Evolutionary conservation across 1,284 basidiomycete genomes (phyloP).

Genomic region (Sanghuangporus weigelae): DNA sequence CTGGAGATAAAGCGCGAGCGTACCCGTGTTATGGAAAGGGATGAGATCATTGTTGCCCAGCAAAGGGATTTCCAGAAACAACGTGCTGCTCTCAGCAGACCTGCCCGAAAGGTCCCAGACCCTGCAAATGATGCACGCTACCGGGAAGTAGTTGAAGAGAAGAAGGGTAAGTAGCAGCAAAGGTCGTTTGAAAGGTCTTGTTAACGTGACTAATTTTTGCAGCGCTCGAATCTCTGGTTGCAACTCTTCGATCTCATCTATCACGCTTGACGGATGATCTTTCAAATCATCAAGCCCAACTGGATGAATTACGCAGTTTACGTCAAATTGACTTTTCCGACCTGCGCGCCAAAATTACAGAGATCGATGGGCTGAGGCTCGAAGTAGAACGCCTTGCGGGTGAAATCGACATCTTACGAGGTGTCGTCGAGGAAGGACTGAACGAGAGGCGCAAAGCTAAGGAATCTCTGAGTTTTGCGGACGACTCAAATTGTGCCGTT

Average conservation of each 20-base stretch:
- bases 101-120: slow-evolving; percentile 27
- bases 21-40: slow-evolving; percentile 52
- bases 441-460: slow-evolving; percentile 52
- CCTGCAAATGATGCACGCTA: slow-evolving; percentile 46
- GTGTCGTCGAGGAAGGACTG: slow-evolving; percentile 79
- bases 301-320: slow-evolving; percentile 57
- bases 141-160: slow-evolving; percentile 73
- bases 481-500: background rate
- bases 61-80: slow-evolving; percentile 29
- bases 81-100: slow-evolving; percentile 22
- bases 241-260: slow-evolving; percentile 66
- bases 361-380: slow-evolving; percentile 54
- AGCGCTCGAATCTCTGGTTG: slow-evolving; percentile 77
- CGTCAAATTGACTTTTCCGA: slow-evolving; percentile 58
- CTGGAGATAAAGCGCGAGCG: slow-evolving; percentile 64
- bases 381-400: slow-evolving; percentile 74
- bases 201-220: background rate
- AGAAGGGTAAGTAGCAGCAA: slow-evolving; percentile 54
- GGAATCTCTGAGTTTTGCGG: slow-evolving; percentile 21
- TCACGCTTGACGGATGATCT: slow-evolving; percentile 73
- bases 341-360: slow-evolving; percentile 54
- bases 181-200: background rate
- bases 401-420: slow-evolving; percentile 78
- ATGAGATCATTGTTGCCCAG: slow-evolving; percentile 38
- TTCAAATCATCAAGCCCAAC: slow-evolving; percentile 61